Base-by-base conservation (phyloP, 1,139 yeast genomes). In the Sugiyamaella pinicola region DNA sequence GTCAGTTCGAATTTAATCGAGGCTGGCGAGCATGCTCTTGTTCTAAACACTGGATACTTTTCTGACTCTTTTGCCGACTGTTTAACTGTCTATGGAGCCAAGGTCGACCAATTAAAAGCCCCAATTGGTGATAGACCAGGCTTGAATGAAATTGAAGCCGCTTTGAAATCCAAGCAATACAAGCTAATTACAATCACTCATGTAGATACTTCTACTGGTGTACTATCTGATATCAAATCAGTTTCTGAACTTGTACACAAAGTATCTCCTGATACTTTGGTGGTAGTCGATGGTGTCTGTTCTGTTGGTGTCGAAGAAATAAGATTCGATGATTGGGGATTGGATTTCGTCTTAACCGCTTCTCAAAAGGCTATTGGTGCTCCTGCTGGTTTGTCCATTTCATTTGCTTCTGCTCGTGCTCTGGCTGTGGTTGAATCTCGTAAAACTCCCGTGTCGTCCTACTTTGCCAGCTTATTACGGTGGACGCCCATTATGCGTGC, bases 341-440 rank as follows among this genome's bases (percentile, higher is more conserved):
- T 91, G 54, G 99, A 91, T 72, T 88, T 79, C 63, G 95, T 83
- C 42, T 77, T 91, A 61, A 86, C 96, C 48, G 98, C 96, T 1
- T 89, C 97, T 19, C 98, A 91, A 72, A 93, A 91, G 77, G 98
- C 96, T 35, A 77, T 91, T 65, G 97, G 96, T 53, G 95, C 86
- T 31, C 97, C 98, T 51, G 85, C 97, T 13, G 99, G 99, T 26
- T 80, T 91, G 63, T 82, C 93, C 19, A 80, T 91, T 63, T 83
- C 87, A 33, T 81, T 80, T 70, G 84, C 89, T 31, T 85, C 95
- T 45, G 81, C 76, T 52, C 81, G 96, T 63, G 96, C 96, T 10
- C 74, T 89, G 48, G 80, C 80, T 66, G 86, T 87, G 1, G 71
- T 83, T 54, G 66, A 70, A 51, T 45, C 51, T 60, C 67, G 74